Percentiles rank a stretch among this genome's conserved stretches.
Evolutionary conservation across 495 filamentous ascomycete species (phyloP).

Genomic region (Neurospora sp.): DNA sequence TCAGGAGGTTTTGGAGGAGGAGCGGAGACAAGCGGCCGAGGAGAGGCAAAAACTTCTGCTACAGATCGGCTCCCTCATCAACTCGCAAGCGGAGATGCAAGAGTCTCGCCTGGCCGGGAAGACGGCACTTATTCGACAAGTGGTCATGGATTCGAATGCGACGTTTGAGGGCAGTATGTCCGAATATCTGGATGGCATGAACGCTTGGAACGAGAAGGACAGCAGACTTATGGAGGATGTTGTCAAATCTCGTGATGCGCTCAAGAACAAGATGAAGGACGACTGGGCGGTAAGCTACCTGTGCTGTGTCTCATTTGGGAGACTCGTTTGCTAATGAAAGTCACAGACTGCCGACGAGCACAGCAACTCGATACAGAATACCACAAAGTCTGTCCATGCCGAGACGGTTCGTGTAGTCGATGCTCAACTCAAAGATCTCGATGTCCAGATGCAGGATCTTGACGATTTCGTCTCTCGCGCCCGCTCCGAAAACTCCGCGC

Average conservation of each 20-base stretch:
- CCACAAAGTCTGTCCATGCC: constrained; percentile 82
- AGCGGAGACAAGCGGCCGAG: constrained; percentile 58
- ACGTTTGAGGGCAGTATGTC: constrained; percentile 52
- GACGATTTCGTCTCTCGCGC: constrained; percentile 87
- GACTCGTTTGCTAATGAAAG: constrained; percentile 17
- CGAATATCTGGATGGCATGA: constrained; percentile 61
- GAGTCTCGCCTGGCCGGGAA: constrained; percentile 58
- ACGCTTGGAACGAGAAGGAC: constrained; percentile 64
- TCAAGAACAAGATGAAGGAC: constrained; percentile 74
- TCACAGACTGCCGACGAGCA: constrained; percentile 63
- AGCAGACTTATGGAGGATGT: constrained; percentile 60
- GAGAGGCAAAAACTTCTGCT: constrained; percentile 65
- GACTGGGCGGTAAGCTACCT: constrained; percentile 67
- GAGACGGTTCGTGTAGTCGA: constrained; percentile 86
- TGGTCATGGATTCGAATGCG: constrained; percentile 51
- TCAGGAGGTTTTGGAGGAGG: constrained; percentile 64
- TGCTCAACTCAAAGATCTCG: constrained; percentile 77
- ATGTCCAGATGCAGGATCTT: constrained; percentile 73
- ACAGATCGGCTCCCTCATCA: constrained; percentile 68
- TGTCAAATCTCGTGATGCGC: constrained; percentile 55
- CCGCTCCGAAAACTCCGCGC: constrained; percentile 65
- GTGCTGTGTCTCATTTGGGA: not conserved
- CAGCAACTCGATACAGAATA: constrained; percentile 65
- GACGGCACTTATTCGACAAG: constrained; percentile 49
- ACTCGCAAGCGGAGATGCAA: constrained; percentile 61